Conservation (phyloP, 163 green algal genomes). For the Scenedesmus sp. region DNA sequence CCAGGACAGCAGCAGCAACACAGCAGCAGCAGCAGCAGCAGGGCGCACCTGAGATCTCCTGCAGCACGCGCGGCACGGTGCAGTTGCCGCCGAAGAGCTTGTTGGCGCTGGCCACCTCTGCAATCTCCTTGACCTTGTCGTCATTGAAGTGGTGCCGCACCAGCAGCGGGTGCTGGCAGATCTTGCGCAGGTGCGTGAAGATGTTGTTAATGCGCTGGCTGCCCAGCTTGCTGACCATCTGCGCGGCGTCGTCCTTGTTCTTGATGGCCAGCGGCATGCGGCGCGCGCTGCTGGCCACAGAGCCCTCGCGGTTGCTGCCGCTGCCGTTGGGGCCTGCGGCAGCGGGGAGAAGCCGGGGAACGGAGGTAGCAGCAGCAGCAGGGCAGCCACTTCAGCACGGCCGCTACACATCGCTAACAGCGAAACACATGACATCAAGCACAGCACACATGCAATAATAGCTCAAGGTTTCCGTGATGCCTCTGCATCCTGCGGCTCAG, state of each 20-base stretch:
- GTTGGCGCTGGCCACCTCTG: conserved; percentile 54
- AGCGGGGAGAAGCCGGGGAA: too few relatives aligned
- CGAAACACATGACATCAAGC: neutral
- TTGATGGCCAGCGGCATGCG: conserved; percentile 44
- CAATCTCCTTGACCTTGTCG: conserved; percentile 61
- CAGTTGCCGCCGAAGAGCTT: conserved; percentile 82
- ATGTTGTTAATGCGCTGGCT: conserved; percentile 85
- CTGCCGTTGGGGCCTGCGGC: neutral
- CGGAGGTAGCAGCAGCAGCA: neutral
- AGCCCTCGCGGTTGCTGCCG: neutral
- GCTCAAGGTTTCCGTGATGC: too few relatives aligned
- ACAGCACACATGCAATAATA: neutral
- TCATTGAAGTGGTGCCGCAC: conserved; percentile 83
- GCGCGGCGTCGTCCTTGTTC: conserved; percentile 10
- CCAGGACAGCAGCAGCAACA: neutral
- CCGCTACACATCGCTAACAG: neutral
- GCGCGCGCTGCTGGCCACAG: neutral
- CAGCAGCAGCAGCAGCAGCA: neutral
- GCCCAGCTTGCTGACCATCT: conserved; percentile 68
- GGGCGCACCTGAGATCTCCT: conserved; percentile 78
- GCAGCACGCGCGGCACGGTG: conserved; percentile 72
- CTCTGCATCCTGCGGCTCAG: too few relatives aligned
- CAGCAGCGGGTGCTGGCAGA: conserved; percentile 95
- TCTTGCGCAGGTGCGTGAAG: conserved; percentile 94
- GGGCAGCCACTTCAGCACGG: neutral